Base-by-base conservation (phyloP, 495 filamentous ascomycete genomes). In the Aspergillus steynii region DNA sequence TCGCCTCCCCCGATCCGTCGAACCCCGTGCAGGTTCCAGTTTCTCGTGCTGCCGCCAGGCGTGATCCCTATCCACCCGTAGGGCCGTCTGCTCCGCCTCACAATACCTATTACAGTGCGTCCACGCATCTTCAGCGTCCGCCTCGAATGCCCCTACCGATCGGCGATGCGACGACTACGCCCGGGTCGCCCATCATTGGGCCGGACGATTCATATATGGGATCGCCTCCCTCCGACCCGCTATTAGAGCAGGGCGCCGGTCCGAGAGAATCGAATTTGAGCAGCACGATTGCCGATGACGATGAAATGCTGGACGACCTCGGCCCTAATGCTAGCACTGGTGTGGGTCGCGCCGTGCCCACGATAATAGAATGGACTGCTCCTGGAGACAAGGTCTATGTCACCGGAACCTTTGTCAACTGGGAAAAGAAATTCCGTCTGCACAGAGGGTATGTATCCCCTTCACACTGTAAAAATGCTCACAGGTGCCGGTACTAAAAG, bases 401-500 rank as follows among this genome's bases (percentile, higher is more conserved):
- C 45, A 98, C 96, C 1, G 95, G 95, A 62, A 98, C 96, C 25
- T 97, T 97, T 68, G 93, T 93, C 58, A 87, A 90, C 67, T 99
- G 95, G 95, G 90, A 92, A 71, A 88, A 90, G 74, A 97, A 97
- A 72, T 93, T 89, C 65, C 85, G 87, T 55, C 77, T 99, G 69
- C 86, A 91, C 71, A 88, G 84, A 80, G 87, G 88, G 93, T 97
- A 82, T 67, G 72, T 12, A 31, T 45, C 27, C 10, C 15, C 4
- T 26, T 32, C 34, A 29, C 15, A 20, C n/a, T 46, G 14, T 55
- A 55, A 4, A 27, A 26, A 32, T 47, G 27, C 34, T 47, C 10
- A 29, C 25, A 8, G 37, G 9, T 15, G 12, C 7, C 1, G 37
- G 9, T 42, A 14, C 56, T 59, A 68, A 56, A 12, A 5, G 7